Base-by-base conservation (phyloP, 2,329 filamentous ascomycete species). In the Fusarium oligoseptatum region DNA sequence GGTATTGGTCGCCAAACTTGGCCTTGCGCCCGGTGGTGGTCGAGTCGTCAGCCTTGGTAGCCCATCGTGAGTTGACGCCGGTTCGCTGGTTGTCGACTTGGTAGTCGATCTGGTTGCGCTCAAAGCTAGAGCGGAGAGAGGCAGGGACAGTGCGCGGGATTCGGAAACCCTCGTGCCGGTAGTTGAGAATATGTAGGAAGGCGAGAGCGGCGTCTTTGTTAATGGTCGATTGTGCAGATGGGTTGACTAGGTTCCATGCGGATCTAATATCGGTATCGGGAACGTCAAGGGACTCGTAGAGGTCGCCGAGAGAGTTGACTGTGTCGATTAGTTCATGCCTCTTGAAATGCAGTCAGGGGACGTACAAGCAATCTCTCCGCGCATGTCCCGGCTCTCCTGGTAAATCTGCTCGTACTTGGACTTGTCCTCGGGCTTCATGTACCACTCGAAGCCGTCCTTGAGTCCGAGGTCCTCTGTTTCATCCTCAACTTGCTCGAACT, bases 401-500 rank as follows among this genome's bases (percentile, higher is more conserved):
- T 98, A 99, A 84, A 99, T 99, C 78, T 96, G 94, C 84, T 98
- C 95, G 85, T 99, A 99, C 84, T 98, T 98, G 74, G 91, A 82
- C 85, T 97, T 97, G 85, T 99, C 95, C 34, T 87, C 84, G 1
- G 97, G 97, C 70, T 92, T 95, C 95, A 99, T 99, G 86, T 99
- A 99, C 97, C 97, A 99, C 83, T 99, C 97, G 83, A 99, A 99
- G 14, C 96, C 96, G 83, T 98, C 95, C 82, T 97, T 97, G 72
- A 99, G 87, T 1, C 95, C 95, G 1, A 92, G 91, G 5, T 92
- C 91, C 77, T 98, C 95, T 74, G 92, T 91, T 70, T 97, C 94
- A 77, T 95, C 93, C 64, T 95, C 93, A 69, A 97, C 91, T 72
- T 91, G 89, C 83, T 98, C 95, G 82, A 98, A 98, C 77, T 93